These are phyloP conservation scores for Colletotrichum navitas DNA, from an alignment of 2,329 filamentous ascomycete species.

Conservation along the genomic window DNA sequence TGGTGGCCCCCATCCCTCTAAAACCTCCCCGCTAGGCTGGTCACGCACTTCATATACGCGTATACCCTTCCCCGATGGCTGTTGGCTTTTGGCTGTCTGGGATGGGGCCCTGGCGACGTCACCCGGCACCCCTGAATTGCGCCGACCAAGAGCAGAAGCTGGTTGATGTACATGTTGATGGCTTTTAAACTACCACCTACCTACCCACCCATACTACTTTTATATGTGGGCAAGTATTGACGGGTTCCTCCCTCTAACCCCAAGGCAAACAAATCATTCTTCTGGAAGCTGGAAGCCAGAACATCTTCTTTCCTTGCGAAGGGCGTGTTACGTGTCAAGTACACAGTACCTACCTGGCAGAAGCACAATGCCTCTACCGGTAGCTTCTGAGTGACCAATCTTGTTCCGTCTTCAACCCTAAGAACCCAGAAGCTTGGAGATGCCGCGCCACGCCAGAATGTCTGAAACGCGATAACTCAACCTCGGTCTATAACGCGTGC, in stretches of 20 bases:
- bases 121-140: constrained; percentile 24
- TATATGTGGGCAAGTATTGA: too few species aligned
- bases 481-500: constrained; percentile 13
- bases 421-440: constrained; percentile 10
- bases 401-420: neutral
- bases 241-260: neutral
- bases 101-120: constrained; percentile 36
- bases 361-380: neutral
- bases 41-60: constrained; percentile 17
- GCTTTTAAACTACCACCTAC: neutral
- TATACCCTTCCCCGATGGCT: constrained; percentile 9
- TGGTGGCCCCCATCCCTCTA: constrained; percentile 13
- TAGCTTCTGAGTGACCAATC: neutral
- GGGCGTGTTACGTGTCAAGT: neutral
- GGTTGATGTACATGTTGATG: constrained; percentile 16
- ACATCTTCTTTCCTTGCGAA: neutral
- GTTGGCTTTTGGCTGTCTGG: constrained; percentile 23
- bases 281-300: constrained; percentile 1
- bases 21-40: constrained; percentile 28
- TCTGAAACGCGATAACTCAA: constrained; percentile 34
- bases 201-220: neutral
- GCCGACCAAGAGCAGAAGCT: constrained; percentile 12
- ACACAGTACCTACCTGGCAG: neutral
- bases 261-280: neutral
- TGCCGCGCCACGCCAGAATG: constrained; percentile 25